A percentile compares a stretch with the other conserved stretches of the same genome.
phyloP scores from a whole-genome alignment of 208 protist species.

The Acanthamoeba culbertsoni region DNA sequence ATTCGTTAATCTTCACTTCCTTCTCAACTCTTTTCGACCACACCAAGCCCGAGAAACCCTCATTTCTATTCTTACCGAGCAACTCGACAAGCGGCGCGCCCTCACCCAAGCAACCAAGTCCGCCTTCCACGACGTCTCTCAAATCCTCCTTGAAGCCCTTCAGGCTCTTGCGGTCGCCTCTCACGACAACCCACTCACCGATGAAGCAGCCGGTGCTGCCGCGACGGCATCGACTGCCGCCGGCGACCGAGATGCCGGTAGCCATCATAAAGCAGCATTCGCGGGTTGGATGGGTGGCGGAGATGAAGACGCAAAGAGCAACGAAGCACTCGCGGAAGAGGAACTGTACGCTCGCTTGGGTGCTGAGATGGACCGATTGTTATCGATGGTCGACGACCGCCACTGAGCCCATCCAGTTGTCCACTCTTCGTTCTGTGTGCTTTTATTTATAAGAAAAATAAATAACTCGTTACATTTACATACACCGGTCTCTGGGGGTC shows the following conservation, averaged over 20 bases:
- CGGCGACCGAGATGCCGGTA: no score
- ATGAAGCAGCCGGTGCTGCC: not conserved
- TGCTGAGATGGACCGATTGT: not conserved
- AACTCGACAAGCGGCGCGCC: slow-evolving; percentile 65
- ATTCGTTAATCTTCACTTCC: slow-evolving; percentile 75
- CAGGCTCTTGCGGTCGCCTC: not conserved
- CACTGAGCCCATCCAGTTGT: no score
- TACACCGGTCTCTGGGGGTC: no score
- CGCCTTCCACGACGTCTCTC: slow-evolving; percentile 16
- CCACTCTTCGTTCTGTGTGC: no score
- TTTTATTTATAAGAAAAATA: no score
- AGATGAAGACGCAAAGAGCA: not conserved
- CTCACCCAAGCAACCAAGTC: not conserved
- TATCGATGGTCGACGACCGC: not conserved
- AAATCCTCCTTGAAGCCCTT: slow-evolving; percentile 46
- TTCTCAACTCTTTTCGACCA: slow-evolving; percentile 75
- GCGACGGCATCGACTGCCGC: not conserved
- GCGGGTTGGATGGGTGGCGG: not conserved
- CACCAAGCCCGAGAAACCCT: slow-evolving; percentile 75
- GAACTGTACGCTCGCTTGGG: not conserved
- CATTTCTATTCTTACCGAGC: slow-evolving; percentile 69
- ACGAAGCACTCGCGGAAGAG: not conserved
- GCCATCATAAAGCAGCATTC: no score
- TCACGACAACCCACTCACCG: not conserved
- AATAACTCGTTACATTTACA: no score